Evolutionary conservation across 805 yeast genomes (phyloP).

Genomic region (Yarrowia yakushimensis): DNA sequence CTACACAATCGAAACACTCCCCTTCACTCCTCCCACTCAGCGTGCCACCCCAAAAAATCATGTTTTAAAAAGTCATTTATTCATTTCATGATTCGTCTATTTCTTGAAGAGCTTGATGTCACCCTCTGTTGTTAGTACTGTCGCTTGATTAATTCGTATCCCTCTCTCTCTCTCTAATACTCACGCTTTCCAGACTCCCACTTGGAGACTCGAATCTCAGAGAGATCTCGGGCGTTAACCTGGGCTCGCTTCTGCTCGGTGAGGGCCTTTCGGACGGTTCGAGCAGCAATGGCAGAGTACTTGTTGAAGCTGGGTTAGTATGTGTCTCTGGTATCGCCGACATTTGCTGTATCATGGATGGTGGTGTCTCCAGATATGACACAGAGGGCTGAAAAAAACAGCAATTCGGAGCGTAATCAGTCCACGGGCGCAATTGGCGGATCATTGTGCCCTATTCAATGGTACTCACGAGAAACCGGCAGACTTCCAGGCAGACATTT

Average conservation of each 20-base stretch:
- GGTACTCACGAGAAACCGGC: conserved; percentile 38
- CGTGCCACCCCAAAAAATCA: too few species aligned
- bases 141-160: background rate
- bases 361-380: background rate
- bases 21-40: too few species aligned
- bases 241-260: conserved; percentile 78
- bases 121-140: conserved; percentile 25
- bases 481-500: conserved; percentile 41
- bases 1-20: too few species aligned
- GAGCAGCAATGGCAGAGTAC: conserved; percentile 87
- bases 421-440: background rate
- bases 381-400: background rate
- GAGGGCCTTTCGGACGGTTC: conserved; percentile 79
- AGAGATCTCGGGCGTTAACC: conserved; percentile 62
- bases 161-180: conserved; percentile 16
- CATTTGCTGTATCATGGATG: background rate
- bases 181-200: conserved; percentile 60
- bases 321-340: background rate
- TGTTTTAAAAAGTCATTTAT: conserved; percentile 15
- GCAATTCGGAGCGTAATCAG: background rate
- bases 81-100: conserved; percentile 18
- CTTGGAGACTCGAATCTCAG: conserved; percentile 71
- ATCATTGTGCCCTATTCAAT: background rate
- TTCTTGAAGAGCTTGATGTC: conserved; percentile 22
- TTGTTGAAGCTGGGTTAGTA: conserved; percentile 59